Evolutionary conservation across 2,329 filamentous ascomycete species (phyloP).

Genomic region (Apiospora hydei): DNA sequence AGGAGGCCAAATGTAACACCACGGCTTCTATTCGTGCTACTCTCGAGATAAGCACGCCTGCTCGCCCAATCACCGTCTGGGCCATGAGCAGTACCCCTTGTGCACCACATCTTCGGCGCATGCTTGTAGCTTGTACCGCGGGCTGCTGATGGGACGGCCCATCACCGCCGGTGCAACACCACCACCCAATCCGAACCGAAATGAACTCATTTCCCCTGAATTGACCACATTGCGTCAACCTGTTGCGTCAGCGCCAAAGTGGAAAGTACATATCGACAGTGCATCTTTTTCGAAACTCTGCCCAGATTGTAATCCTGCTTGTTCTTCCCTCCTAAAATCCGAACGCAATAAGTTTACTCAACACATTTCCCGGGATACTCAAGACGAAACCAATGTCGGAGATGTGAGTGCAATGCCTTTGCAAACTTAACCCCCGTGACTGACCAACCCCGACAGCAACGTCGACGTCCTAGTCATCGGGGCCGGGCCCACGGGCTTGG

Average conservation of each 20-base stretch:
- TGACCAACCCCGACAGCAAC: constrained; percentile 60
- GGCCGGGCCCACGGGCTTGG: constrained; percentile 94
- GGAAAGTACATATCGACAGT: background rate
- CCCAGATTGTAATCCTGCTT: background rate
- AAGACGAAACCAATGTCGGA: background rate
- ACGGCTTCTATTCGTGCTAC: background rate
- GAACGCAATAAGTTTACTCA: no score
- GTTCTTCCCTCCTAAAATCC: no score
- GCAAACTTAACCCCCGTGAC: no score
- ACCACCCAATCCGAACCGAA: background rate
- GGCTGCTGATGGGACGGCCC: background rate
- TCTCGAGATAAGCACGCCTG: background rate
- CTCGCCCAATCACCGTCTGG: background rate
- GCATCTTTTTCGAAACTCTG: background rate
- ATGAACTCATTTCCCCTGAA: constrained; percentile 9
- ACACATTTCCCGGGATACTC: background rate
- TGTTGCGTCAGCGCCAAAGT: background rate
- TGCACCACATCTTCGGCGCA: background rate
- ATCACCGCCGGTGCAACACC: background rate
- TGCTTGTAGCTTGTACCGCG: background rate
- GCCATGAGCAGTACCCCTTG: background rate
- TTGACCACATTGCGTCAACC: background rate
- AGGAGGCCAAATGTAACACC: background rate
- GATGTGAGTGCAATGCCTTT: background rate
- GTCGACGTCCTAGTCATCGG: constrained; percentile 98